Base-by-base conservation (phyloP, 345 rosid genomes). In the Lagerstroemia speciosa region DNA sequence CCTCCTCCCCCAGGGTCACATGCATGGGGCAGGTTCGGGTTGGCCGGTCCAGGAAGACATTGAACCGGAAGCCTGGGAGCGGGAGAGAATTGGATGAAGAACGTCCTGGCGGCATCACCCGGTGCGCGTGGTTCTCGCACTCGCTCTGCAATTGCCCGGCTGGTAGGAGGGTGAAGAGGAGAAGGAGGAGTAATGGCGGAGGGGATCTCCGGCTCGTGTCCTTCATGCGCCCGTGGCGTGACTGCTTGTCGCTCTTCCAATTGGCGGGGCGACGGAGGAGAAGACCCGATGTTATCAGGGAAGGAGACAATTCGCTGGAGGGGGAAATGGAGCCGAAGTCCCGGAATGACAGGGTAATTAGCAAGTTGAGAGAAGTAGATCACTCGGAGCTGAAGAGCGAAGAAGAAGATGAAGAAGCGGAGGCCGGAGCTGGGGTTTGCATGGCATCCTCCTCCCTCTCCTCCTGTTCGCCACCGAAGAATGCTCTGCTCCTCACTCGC, bases 11-110 rank as follows among this genome's bases (percentile, higher is more conserved):
- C 0, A 89, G 87, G 73, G 98, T 93, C 43, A 90, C 98, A 37
- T 93, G 98, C 97, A 89, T 93, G 89, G 98, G 98, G 29, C 97
- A 93, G 72, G 97, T 93, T 66, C 90, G 92, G 61, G 93, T 85
- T 74, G 76, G 76, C 30, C 82, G 95, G 26, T 83, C 90, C 32
- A 85, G 84, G 63, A 58, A 58, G 63, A 20, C 32, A 22, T 27
- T 19, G 27, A 14, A 32, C 50, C 32, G 9, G 22, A 9, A 8
- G 50, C 17, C 20, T 26, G 20, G 41, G 26, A 24, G 40, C 32
- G 11, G 45, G 45, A 43, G 50, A 40, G 32, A 11, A 1, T 17
- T 2, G 14, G 33, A 58, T 12, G 63, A 27, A 1, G 43, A 34
- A 2, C 50, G 31, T 0, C 50, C 67, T 30, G 31, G 29, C 67